phyloP scores from a whole-genome alignment of 73 alveolate genomes.

The Symbiodinium pilosum region DNA sequence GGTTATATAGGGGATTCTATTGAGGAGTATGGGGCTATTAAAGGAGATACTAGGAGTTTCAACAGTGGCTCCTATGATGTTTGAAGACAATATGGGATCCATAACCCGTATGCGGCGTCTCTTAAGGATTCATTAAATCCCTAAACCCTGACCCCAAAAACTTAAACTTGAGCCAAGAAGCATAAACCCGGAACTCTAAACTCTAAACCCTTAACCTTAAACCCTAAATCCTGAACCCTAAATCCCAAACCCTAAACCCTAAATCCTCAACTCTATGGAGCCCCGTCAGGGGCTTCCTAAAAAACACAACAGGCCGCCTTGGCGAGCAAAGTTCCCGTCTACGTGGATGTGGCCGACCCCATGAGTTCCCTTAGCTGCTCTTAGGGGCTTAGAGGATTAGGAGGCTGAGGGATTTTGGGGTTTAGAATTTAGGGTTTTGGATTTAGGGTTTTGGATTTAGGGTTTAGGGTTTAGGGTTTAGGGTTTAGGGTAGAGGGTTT shows the following conservation, averaged over 20 bases:
- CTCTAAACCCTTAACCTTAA: neutral
- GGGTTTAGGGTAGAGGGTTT: neutral
- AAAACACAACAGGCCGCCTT: slow-evolving; percentile 30
- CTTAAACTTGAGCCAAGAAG: neutral
- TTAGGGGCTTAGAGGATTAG: neutral
- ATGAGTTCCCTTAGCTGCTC: slow-evolving; percentile 26
- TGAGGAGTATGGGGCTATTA: too few species aligned
- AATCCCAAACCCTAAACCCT: neutral
- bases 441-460: neutral
- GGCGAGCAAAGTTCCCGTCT: slow-evolving; percentile 28
- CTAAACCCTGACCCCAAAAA: neutral
- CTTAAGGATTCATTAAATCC: too few species aligned
- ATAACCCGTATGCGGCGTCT: too few species aligned
- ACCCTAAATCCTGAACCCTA: neutral
- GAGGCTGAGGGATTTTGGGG: neutral
- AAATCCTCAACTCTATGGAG: neutral
- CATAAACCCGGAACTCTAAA: neutral
- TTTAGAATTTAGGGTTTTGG: neutral
- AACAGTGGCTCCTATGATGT: too few species aligned
- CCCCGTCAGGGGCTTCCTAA: neutral
- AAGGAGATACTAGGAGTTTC: too few species aligned
- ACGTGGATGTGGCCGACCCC: slow-evolving; percentile 93
- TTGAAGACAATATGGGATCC: too few species aligned
- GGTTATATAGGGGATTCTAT: too few species aligned
- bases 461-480: neutral